Evolutionary conservation across 805 yeast species (phyloP).

Genomic region (Zygosaccharomyces bailii): DNA sequence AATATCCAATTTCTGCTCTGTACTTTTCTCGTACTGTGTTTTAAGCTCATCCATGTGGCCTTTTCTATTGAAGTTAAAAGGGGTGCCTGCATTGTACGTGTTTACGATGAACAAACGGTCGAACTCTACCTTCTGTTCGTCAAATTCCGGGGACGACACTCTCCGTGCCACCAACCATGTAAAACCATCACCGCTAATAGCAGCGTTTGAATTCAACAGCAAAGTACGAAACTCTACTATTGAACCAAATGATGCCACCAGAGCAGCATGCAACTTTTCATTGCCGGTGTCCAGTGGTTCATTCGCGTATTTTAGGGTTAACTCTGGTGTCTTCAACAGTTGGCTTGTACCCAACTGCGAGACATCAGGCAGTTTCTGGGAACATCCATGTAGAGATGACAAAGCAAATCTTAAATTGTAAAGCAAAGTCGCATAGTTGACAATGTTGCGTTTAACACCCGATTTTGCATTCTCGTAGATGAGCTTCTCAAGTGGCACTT

Average conservation of each 20-base stretch:
- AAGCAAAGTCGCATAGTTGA: conserved; percentile 40
- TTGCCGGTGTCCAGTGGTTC: conserved; percentile 34
- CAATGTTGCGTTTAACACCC: conserved; percentile 33
- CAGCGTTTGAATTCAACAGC: conserved; percentile 61
- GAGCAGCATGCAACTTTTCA: conserved; percentile 43
- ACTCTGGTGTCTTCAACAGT: conserved; percentile 45
- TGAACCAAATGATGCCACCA: conserved; percentile 68
- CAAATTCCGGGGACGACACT: conserved; percentile 12
- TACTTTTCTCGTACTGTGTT: conserved; percentile 23
- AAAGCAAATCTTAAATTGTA: conserved; percentile 39
- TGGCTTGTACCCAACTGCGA: conserved; percentile 30
- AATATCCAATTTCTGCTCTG: conserved; percentile 12
- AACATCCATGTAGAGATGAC: conserved; percentile 33
- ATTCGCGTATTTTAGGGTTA: conserved; percentile 28
- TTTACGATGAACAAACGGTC: conserved; percentile 64
- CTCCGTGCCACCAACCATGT: conserved; percentile 78
- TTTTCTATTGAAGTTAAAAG: conserved; percentile 60
- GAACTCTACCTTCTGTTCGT: conserved; percentile 26
- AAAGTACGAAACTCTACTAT: conserved; percentile 70
- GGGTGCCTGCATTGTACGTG: conserved; percentile 88
- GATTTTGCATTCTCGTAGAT: conserved; percentile 32
- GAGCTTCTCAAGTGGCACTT: conserved; percentile 26
- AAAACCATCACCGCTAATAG: conserved; percentile 84
- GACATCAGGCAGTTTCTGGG: conserved; percentile 16
- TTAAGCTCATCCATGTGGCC: conserved; percentile 35